phyloP scores from a whole-genome alignment of 2,329 filamentous ascomycete species.

The Colletotrichum caudatum region DNA sequence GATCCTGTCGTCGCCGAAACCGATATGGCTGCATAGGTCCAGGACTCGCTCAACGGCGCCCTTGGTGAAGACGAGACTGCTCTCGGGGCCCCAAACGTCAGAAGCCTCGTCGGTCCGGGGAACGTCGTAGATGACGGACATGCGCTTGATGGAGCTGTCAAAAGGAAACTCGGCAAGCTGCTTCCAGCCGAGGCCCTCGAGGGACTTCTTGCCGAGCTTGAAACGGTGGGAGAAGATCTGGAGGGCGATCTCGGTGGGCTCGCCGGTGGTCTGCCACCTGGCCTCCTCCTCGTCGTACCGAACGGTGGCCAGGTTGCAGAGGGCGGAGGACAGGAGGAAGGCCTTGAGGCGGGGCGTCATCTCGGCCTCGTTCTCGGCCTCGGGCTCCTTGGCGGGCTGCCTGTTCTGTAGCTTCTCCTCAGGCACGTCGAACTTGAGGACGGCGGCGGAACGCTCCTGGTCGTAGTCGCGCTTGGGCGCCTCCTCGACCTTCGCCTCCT shows the following conservation, averaged over 20 bases:
- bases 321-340: constrained; percentile 68
- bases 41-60: constrained; percentile 72
- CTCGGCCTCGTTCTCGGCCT: constrained; percentile 53
- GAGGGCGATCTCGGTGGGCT: constrained; percentile 81
- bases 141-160: constrained; percentile 81
- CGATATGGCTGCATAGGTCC: constrained; percentile 65
- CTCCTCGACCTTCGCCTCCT: constrained; percentile 50
- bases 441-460: constrained; percentile 69
- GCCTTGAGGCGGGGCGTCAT: constrained; percentile 63
- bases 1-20: constrained; percentile 56
- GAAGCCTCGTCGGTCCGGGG: constrained; percentile 54
- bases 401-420: constrained; percentile 62
- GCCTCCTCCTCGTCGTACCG: constrained; percentile 65
- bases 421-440: constrained; percentile 72
- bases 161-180: constrained; percentile 81
- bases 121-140: constrained; percentile 78
- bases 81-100: constrained; percentile 54
- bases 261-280: constrained; percentile 75
- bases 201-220: constrained; percentile 65
- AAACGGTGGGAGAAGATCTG: constrained; percentile 82
- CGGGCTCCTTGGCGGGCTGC: constrained; percentile 47
- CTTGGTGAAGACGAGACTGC: constrained; percentile 70
- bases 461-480: constrained; percentile 66
- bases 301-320: constrained; percentile 75
- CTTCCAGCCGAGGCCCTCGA: constrained; percentile 68